A percentile compares a stretch with the other conserved stretches of the same genome.
phyloP scores from a whole-genome alignment of 129 eudicot genomes.

The Deinandra increscens region DNA sequence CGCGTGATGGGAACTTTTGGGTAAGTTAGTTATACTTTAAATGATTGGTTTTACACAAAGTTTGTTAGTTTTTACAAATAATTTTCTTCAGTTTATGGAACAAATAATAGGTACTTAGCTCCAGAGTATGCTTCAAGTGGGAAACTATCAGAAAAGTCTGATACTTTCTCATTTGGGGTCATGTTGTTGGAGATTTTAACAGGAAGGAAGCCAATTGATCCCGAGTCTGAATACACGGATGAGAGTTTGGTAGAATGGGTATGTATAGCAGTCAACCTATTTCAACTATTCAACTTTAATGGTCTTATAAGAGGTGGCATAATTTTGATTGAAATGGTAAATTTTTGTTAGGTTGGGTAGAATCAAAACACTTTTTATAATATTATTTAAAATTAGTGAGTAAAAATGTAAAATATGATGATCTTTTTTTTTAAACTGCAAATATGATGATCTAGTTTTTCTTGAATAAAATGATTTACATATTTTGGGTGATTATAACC shows the following conservation, averaged over 20 bases:
- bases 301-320: not conserved
- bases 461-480: not conserved
- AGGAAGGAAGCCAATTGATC: slow-evolving; percentile 76
- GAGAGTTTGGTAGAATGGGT: slow-evolving; percentile 98
- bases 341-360: not conserved
- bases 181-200: slow-evolving; percentile 89
- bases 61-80: slow-evolving; percentile 6
- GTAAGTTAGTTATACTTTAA: slow-evolving; percentile 35
- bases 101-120: slow-evolving; percentile 75
- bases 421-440: not conserved
- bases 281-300: not conserved
- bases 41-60: not conserved
- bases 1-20: slow-evolving; percentile 99
- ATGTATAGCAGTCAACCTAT: slow-evolving; percentile 14
- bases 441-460: not conserved
- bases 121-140: slow-evolving; percentile 99
- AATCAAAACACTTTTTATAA: not conserved
- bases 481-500: not conserved
- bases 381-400: not conserved
- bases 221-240: slow-evolving; percentile 45
- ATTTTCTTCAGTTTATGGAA: slow-evolving; percentile 6
- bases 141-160: slow-evolving; percentile 86
- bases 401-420: not conserved
- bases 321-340: not conserved
- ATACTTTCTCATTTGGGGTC: slow-evolving; percentile 92